Conservation (phyloP, 179 eudicot genomes). For the Heliamphora pulchella region DNA sequence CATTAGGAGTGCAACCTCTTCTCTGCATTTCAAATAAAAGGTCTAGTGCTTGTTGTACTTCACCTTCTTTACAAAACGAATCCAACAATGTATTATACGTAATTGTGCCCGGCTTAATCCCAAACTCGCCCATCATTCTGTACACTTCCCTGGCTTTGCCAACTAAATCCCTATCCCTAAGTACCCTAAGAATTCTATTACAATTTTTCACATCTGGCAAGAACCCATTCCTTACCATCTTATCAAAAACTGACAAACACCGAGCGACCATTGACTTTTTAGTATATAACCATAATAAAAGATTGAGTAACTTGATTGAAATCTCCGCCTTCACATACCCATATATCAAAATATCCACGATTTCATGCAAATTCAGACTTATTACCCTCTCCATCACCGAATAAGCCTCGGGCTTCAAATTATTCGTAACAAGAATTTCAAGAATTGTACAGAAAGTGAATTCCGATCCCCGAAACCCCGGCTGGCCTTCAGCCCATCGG, state of each 20-base stretch:
- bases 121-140: constrained; percentile 31
- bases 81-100: constrained; percentile 55
- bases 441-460: constrained; percentile 36
- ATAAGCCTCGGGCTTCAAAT: constrained; percentile 31
- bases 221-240: constrained; percentile 42
- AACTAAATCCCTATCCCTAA: constrained; percentile 38
- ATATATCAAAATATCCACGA: constrained; percentile 40
- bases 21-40: constrained; percentile 41
- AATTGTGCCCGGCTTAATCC: constrained; percentile 38
- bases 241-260: constrained; percentile 36
- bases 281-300: constrained; percentile 36
- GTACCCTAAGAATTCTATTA: constrained; percentile 44
- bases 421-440: constrained; percentile 35
- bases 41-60: constrained; percentile 33
- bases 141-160: constrained; percentile 33
- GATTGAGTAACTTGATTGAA: constrained; percentile 33
- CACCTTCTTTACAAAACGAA: constrained; percentile 42
- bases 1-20: constrained; percentile 39
- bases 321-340: constrained; percentile 32
- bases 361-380: constrained; percentile 22
- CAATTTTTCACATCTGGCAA: constrained; percentile 51
- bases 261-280: constrained; percentile 32
- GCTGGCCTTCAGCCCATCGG: constrained; percentile 42
- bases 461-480: constrained; percentile 34
- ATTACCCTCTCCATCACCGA: constrained; percentile 42